Conservation (phyloP, 352 stramenopile genomes). For the Globisporangium camurandrum region DNA sequence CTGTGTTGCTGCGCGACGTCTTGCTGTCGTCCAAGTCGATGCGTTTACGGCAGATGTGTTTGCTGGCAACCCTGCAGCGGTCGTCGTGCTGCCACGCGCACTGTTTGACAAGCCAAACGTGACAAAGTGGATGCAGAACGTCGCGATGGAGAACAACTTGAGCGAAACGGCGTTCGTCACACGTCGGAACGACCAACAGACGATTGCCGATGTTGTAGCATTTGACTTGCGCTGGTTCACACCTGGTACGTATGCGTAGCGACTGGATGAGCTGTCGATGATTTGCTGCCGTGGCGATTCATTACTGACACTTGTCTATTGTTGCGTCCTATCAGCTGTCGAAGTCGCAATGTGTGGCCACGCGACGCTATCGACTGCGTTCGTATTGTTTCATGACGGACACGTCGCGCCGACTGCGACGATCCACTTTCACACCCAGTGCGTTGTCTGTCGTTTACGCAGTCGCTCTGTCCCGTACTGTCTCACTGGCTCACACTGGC, state of each 20-base stretch:
- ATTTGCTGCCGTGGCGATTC: conserved; percentile 7
- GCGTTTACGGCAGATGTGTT: conserved; percentile 59
- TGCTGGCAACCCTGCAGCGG: conserved; percentile 87
- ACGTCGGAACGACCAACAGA: conserved; percentile 4
- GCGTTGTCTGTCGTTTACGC: too few species aligned
- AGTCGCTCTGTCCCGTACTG: conserved; percentile 5
- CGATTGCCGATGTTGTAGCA: conserved; percentile 11
- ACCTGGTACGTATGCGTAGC: conserved; percentile 21
- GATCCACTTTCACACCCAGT: conserved; percentile 71
- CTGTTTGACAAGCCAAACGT: conserved; percentile 22
- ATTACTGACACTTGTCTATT: conserved; percentile 6
- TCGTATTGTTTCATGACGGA: conserved; percentile 58
- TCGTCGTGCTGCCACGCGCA: conserved; percentile 57
- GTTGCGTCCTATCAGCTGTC: conserved; percentile 9
- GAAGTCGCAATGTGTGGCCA: conserved; percentile 91
- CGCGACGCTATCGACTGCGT: conserved; percentile 82
- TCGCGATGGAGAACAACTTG: conserved; percentile 90
- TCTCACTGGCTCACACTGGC: not conserved
- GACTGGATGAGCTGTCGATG: not conserved
- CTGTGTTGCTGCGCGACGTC: conserved; percentile 20
- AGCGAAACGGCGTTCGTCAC: conserved; percentile 89
- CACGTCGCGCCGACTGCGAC: conserved; percentile 22
- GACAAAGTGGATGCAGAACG: conserved; percentile 48
- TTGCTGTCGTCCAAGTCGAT: conserved; percentile 31
- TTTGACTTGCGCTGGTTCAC: conserved; percentile 65